A percentile compares a stretch with the other conserved stretches of the same genome.
These are phyloP conservation scores for Ascochyta lentis DNA, from an alignment of 2,329 filamentous ascomycete species.

Conservation along the genomic window DNA sequence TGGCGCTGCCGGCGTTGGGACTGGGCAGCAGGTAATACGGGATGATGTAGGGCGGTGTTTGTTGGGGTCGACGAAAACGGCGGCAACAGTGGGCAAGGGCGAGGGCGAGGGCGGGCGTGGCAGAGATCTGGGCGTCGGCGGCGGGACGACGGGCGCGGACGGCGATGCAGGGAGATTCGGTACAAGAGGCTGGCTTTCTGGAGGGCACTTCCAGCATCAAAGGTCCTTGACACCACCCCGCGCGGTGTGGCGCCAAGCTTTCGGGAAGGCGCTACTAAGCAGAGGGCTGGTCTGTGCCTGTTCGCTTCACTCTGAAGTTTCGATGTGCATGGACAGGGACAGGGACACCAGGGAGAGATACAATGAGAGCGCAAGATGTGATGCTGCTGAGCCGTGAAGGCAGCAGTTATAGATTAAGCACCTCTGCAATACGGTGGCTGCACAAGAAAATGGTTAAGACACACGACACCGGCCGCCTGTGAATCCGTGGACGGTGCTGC, in stretches of 20 bases:
- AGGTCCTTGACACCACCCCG: constrained; percentile 5
- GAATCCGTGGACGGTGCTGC: too few relatives aligned
- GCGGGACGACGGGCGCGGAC: constrained; percentile 28
- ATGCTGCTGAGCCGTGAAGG: too few relatives aligned
- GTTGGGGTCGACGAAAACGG: constrained; percentile 30
- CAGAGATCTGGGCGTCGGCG: constrained; percentile 22
- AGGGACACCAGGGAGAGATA: too few relatives aligned
- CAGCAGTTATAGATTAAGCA: too few relatives aligned
- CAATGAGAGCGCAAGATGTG: too few relatives aligned
- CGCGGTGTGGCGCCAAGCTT: constrained; percentile 7
- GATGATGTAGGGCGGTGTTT: constrained; percentile 40
- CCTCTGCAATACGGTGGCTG: too few relatives aligned
- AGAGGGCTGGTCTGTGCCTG: not conserved
- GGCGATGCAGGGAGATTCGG: constrained; percentile 32
- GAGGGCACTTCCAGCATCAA: constrained; percentile 25
- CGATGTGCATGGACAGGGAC: too few relatives aligned
- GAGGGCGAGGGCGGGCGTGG: constrained; percentile 5
- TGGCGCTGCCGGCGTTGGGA: constrained; percentile 42
- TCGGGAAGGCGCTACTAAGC: constrained; percentile 7
- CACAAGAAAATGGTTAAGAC: too few relatives aligned
- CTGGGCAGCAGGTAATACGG: constrained; percentile 31
- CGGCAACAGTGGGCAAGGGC: constrained; percentile 19
- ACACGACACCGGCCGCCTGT: too few relatives aligned
- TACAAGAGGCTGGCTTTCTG: constrained; percentile 29
- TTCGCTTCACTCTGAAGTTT: too few relatives aligned